Percentiles rank a stretch among this genome's conserved stretches.
Evolutionary conservation across 192 early-diverging fungal species (phyloP).

Genomic region (Mortierella antarctica): DNA sequence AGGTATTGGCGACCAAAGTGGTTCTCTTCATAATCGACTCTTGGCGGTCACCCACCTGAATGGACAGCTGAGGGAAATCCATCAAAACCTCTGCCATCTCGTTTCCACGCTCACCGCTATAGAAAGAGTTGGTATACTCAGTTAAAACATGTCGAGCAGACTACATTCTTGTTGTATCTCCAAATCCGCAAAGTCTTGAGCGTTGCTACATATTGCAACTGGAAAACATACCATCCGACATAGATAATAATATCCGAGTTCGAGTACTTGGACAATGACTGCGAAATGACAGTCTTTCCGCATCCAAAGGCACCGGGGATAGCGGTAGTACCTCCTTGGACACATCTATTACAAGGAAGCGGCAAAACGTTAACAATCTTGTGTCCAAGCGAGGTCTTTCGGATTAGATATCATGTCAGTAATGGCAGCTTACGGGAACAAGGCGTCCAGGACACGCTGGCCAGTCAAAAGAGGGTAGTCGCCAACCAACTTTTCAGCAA

Average conservation of each 20-base stretch:
- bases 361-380: not conserved
- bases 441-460: constrained; percentile 97
- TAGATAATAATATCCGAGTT: constrained; percentile 99
- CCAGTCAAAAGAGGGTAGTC: constrained; percentile 97
- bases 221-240: constrained; percentile 83
- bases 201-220: no score
- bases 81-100: constrained; percentile 99
- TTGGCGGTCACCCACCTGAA: constrained; percentile 92
- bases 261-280: constrained; percentile 99
- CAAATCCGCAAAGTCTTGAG: no score
- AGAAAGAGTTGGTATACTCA: not conserved
- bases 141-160: not conserved
- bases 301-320: constrained; percentile 99
- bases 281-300: constrained; percentile 99
- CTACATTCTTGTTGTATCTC: not conserved
- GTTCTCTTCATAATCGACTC: constrained; percentile 99
- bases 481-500: constrained; percentile 93
- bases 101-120: constrained; percentile 94
- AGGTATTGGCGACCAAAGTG: constrained; percentile 98
- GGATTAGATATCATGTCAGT: no score
- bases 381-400: not conserved
- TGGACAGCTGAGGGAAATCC: constrained; percentile 96
- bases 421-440: constrained; percentile 84
- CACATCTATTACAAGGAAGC: constrained; percentile 69
- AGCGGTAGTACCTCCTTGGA: constrained; percentile 98